Percentiles rank a stretch among this genome's conserved stretches.
These are phyloP conservation scores for Ceratobasidium theobromae DNA, from an alignment of 1,284 basidiomycete genomes.

Conservation along the genomic window DNA sequence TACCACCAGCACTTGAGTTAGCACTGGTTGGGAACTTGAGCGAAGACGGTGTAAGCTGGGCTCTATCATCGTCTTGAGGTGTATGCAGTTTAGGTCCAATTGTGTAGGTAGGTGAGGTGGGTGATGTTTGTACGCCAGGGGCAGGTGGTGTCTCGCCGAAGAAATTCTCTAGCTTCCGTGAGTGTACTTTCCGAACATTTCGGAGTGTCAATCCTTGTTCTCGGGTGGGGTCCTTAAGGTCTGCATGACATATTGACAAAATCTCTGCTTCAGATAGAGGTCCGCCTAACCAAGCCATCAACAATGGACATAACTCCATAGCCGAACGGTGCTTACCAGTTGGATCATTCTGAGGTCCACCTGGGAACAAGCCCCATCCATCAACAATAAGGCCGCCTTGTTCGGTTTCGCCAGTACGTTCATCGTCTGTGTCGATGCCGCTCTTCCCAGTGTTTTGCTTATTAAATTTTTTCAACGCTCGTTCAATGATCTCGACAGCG, in stretches of 20 bases:
- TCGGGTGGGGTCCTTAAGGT: constrained; percentile 77
- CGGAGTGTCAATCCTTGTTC: constrained; percentile 82
- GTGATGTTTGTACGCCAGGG: constrained; percentile 43
- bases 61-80: constrained; percentile 32
- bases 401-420: constrained; percentile 56
- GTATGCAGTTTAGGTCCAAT: constrained; percentile 34
- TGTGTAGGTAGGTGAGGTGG: constrained; percentile 48
- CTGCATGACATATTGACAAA: constrained; percentile 80
- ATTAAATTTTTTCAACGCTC: constrained; percentile 84
- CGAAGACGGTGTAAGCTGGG: constrained; percentile 2
- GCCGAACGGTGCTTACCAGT: constrained; percentile 49
- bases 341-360: constrained; percentile 56
- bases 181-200: constrained; percentile 49
- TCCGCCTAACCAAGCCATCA: constrained; percentile 48
- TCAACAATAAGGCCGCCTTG: constrained; percentile 75
- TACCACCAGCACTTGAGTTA: constrained; percentile 45
- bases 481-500: constrained; percentile 82
- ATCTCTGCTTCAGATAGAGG: constrained; percentile 84
- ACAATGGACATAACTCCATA: neutral
- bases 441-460: constrained; percentile 49
- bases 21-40: constrained; percentile 3
- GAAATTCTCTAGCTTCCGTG: constrained; percentile 55
- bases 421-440: constrained; percentile 45
- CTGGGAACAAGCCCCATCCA: constrained; percentile 83
- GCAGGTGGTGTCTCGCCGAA: constrained; percentile 57